Percentiles rank a stretch among this genome's conserved stretches.
These are phyloP conservation scores for Cyberlindnera galapagoensis DNA, from an alignment of 805 yeast genomes.

Conservation along the genomic window DNA sequence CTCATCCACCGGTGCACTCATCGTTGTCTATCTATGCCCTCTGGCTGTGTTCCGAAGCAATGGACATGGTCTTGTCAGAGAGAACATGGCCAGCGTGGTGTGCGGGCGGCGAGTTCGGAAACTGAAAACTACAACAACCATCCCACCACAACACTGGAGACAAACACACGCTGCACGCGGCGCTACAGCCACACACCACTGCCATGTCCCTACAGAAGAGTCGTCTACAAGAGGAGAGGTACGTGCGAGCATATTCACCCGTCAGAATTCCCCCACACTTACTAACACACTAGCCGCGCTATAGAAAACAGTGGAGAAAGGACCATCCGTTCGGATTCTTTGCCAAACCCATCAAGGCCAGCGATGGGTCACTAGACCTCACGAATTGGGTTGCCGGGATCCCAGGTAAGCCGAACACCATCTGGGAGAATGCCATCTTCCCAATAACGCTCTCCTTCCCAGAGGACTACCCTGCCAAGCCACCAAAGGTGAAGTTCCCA, in stretches of 20 bases:
- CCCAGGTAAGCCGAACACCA: conserved; percentile 83
- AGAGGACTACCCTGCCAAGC: conserved; percentile 92
- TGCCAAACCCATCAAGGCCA: conserved; percentile 80
- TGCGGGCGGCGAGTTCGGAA: too few species aligned
- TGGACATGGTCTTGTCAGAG: too few species aligned
- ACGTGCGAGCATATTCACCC: conserved; percentile 19
- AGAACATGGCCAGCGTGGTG: too few species aligned
- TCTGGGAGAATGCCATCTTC: conserved; percentile 88
- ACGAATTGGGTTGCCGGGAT: conserved; percentile 92
- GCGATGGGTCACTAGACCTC: conserved; percentile 80
- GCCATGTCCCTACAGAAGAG: conserved; percentile 25
- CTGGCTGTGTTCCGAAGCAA: too few species aligned
- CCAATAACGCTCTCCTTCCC: conserved; percentile 81
- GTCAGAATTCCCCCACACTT: conserved; percentile 1
- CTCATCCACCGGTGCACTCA: conserved; percentile 25
- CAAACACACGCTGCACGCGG: too few species aligned
- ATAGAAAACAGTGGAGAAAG: conserved; percentile 92
- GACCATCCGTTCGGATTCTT: conserved; percentile 97
- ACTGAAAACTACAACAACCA: too few species aligned
- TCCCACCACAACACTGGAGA: too few species aligned
- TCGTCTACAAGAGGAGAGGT: conserved; percentile 85
- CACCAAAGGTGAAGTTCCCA: conserved; percentile 90
- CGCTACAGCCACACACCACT: conserved; percentile 1
- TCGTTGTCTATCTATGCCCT: conserved; percentile 1
- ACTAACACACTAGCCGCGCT: conserved; percentile 2